phyloP scores from a whole-genome alignment of 202 grass and related monocot species.

The Carex sylvatica region DNA sequence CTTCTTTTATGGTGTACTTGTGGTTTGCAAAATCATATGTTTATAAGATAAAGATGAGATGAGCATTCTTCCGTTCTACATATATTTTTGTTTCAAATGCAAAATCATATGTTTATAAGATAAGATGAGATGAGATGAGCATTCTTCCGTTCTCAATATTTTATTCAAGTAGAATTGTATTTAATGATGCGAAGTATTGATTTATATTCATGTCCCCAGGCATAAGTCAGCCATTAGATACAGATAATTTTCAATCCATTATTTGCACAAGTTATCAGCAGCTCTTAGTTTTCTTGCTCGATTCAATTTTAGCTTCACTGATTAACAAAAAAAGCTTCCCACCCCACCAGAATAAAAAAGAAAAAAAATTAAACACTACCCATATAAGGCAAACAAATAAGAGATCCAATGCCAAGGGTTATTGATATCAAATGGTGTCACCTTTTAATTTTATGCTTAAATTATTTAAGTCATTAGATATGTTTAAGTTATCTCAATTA shows the following conservation, averaged over 20 bases:
- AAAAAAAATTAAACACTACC: background rate
- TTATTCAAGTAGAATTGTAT: background rate
- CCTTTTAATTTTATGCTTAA: too few relatives aligned
- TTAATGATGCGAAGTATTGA: background rate
- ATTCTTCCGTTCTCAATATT: background rate
- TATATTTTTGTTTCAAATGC: background rate
- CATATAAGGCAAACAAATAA: background rate
- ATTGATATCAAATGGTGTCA: too few relatives aligned
- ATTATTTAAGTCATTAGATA: too few relatives aligned
- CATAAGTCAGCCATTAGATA: background rate
- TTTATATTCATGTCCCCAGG: background rate
- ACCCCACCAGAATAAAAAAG: background rate
- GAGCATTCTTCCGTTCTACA: background rate
- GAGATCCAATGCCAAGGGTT: too few relatives aligned
- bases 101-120: constrained; percentile 46
- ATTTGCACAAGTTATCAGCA: background rate
- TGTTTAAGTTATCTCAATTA: too few relatives aligned
- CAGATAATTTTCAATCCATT: background rate
- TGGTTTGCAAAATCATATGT: constrained; percentile 40
- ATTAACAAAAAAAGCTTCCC: background rate
- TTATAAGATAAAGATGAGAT: constrained; percentile 43
- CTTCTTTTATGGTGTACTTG: constrained; percentile 31
- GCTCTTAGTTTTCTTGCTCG: background rate
- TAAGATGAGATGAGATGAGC: constrained; percentile 22
- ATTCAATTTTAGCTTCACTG: background rate